phyloP scores from a whole-genome alignment of 352 stramenopile species.

The Pythium pyrilobum region DNA sequence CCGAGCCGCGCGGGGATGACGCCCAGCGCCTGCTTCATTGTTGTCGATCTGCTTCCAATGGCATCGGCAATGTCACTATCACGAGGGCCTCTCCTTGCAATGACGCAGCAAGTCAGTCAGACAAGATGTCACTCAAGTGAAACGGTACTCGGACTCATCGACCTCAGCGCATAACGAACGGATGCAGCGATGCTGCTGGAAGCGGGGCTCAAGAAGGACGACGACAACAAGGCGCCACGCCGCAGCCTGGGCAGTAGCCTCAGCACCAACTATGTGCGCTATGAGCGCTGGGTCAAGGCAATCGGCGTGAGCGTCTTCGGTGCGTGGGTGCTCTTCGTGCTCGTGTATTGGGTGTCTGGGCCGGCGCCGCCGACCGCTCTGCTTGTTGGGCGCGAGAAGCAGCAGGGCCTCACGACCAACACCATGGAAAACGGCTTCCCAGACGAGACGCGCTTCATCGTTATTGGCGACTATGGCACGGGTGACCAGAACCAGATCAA shows the following conservation, averaged over 20 bases:
- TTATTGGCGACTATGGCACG: conserved; percentile 80
- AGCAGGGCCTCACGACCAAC: neutral
- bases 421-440: conserved; percentile 44
- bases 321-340: conserved; percentile 55
- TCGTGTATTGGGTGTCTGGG: conserved; percentile 35
- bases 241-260: conserved; percentile 22
- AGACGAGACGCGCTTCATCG: conserved; percentile 64
- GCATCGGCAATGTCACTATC: neutral
- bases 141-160: neutral
- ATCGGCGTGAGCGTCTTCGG: conserved; percentile 44
- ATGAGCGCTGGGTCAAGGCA: conserved; percentile 61
- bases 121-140: neutral
- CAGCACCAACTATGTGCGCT: conserved; percentile 24
- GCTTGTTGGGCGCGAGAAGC: conserved; percentile 2
- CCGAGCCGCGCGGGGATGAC: conserved; percentile 74
- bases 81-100: neutral
- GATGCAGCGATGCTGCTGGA: conserved; percentile 48
- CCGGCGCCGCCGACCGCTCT: neutral
- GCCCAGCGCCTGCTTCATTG: conserved; percentile 54
- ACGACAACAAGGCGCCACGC: conserved; percentile 38
- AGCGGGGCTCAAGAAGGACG: conserved; percentile 46
- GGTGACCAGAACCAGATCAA: conserved; percentile 52
- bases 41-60: neutral
- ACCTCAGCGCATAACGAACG: neutral
- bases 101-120: neutral